Evolutionary conservation across 345 rosid species (phyloP).

Genomic region (Eutrema yunnanense): DNA sequence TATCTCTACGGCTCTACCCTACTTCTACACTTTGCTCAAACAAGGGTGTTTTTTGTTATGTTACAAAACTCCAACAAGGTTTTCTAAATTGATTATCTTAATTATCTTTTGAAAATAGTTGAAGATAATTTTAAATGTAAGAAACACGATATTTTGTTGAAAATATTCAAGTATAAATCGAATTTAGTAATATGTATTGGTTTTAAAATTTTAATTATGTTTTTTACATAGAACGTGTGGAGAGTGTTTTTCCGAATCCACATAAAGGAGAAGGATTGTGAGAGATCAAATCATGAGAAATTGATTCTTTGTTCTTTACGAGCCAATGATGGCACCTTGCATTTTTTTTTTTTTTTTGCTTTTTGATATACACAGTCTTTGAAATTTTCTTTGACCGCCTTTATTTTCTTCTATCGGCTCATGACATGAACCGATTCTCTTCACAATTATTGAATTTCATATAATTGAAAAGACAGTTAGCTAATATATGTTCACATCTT

Average conservation of each 20-base stretch:
- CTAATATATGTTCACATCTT: not conserved
- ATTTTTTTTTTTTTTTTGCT: not conserved
- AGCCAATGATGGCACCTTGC: conserved; percentile 25
- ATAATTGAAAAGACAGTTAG: not conserved
- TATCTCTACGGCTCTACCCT: not conserved
- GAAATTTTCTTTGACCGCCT: conserved; percentile 26
- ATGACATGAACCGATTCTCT: conserved; percentile 14
- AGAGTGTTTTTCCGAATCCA: conserved; percentile 23
- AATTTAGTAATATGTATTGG: not conserved
- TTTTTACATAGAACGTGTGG: conserved; percentile 8
- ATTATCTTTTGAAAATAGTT: not conserved
- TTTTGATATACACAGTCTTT: conserved; percentile 4
- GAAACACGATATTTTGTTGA: not conserved
- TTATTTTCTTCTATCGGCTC: conserved; percentile 2
- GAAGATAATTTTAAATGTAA: not conserved
- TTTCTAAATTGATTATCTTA: not conserved
- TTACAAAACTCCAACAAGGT: not conserved
- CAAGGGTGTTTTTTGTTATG: not conserved
- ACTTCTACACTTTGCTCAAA: not conserved
- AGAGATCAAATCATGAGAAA: conserved; percentile 23
- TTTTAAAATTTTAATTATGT: not conserved
- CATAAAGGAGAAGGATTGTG: conserved; percentile 15
- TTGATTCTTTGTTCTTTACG: conserved; percentile 21
- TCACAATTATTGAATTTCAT: conserved; percentile 15
- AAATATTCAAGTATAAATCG: not conserved